phyloP scores from a whole-genome alignment of 768 basidiomycete genomes.

The Amanita phalloides region DNA sequence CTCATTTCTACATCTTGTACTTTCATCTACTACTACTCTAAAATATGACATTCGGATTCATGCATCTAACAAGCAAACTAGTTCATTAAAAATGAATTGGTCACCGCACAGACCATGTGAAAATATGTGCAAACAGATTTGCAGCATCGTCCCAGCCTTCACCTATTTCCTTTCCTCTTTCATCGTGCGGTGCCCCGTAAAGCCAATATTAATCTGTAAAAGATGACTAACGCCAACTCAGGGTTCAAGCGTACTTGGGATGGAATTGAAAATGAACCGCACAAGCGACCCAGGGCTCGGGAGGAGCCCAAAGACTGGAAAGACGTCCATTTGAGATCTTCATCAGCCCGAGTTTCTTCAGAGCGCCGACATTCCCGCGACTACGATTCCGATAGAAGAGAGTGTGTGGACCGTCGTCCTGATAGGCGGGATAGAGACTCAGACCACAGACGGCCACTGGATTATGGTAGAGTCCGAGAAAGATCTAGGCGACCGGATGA shows the following conservation, averaged over 20 bases:
- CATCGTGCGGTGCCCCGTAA: conserved; percentile 81
- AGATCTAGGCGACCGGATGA: conserved; percentile 12
- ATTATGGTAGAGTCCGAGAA: conserved; percentile 11
- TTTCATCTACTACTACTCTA: neutral
- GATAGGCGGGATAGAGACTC: conserved; percentile 25
- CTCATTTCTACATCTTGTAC: neutral
- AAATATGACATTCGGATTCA: neutral
- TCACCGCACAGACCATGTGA: conserved; percentile 1
- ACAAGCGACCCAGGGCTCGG: conserved; percentile 47
- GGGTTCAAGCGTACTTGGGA: conserved; percentile 78
- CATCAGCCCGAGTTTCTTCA: conserved; percentile 17
- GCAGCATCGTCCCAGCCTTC: neutral
- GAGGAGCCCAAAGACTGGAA: conserved; percentile 58
- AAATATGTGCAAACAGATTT: neutral
- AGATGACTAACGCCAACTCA: conserved; percentile 79
- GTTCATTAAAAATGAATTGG: neutral
- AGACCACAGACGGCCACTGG: conserved; percentile 13
- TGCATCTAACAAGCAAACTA: neutral
- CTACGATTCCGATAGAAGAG: conserved; percentile 9
- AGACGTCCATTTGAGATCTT: conserved; percentile 49
- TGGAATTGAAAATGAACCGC: conserved; percentile 31
- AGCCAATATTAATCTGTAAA: conserved; percentile 29
- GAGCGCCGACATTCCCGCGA: conserved; percentile 25
- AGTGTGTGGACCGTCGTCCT: conserved; percentile 19
- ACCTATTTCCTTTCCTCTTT: conserved; percentile 20